A percentile compares a stretch with the other conserved stretches of the same genome.
Evolutionary conservation across 192 early-diverging fungal genomes (phyloP).

Genomic region (Rhizophagus clarus): DNA sequence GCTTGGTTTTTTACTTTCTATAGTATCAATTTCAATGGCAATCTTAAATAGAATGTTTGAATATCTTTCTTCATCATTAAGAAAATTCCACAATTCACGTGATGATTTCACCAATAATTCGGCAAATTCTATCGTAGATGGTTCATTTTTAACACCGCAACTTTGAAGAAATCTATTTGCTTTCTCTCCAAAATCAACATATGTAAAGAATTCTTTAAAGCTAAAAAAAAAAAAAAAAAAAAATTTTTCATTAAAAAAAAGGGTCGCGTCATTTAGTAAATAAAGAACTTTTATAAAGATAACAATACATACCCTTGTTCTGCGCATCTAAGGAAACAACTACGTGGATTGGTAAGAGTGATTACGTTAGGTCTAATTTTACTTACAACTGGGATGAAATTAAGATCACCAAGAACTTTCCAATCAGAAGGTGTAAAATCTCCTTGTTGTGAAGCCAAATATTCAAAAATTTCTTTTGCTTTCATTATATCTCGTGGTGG

Average conservation of each 20-base stretch:
- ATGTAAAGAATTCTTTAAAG: conserved; percentile 55
- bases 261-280: background rate
- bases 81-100: conserved; percentile 56
- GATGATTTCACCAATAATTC: conserved; percentile 63
- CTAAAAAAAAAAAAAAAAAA: conserved; percentile 35
- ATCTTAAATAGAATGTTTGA: conserved; percentile 66
- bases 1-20: conserved; percentile 34
- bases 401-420: conserved; percentile 46
- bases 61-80: conserved; percentile 63
- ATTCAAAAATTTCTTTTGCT: conserved; percentile 66
- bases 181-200: conserved; percentile 69
- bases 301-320: conserved; percentile 4
- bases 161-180: conserved; percentile 79
- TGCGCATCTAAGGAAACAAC: background rate
- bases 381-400: conserved; percentile 66
- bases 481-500: conserved; percentile 37
- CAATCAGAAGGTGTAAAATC: conserved; percentile 61
- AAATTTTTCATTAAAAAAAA: background rate
- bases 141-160: conserved; percentile 86
- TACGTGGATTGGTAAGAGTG: background rate
- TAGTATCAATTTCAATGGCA: conserved; percentile 63
- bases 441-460: conserved; percentile 62
- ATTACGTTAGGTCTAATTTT: background rate
- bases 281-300: background rate
- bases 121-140: conserved; percentile 72